Conservation (phyloP, 257 asterid species). For the Solanum verrucosum region DNA sequence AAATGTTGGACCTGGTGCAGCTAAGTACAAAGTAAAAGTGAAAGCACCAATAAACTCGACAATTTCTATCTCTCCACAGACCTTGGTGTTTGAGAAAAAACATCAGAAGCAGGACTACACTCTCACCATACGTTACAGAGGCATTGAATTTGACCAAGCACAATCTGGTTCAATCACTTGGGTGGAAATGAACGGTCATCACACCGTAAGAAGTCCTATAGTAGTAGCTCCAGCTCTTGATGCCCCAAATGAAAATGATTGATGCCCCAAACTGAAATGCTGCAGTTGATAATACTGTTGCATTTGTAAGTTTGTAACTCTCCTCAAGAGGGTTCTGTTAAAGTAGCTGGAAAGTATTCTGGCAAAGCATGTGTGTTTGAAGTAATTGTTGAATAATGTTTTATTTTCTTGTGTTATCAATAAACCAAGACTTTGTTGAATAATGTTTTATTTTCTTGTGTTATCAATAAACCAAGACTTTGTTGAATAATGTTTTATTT, state of each 20-base stretch:
- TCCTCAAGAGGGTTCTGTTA: neutral
- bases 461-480: too few species aligned
- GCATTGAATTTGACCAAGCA: neutral
- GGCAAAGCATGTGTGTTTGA: neutral
- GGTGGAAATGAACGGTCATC: neutral
- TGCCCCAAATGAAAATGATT: neutral
- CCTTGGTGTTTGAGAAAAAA: slow-evolving; percentile 2
- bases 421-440: too few species aligned
- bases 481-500: too few species aligned
- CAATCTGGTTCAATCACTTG: slow-evolving; percentile 1
- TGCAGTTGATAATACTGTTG: neutral
- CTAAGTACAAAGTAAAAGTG: neutral
- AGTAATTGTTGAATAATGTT: too few species aligned
- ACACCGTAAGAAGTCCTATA: neutral
- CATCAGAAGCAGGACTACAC: neutral
- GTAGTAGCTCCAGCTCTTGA: neutral
- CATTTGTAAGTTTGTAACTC: neutral
- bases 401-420: too few species aligned
- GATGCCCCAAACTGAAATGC: neutral
- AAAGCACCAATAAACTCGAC: neutral
- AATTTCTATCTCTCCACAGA: neutral
- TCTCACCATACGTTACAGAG: neutral
- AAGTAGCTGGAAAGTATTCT: neutral
- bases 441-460: too few species aligned
- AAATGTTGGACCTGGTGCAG: slow-evolving; percentile 8